Conservation (phyloP, 805 yeast species). For the Ogataea dorogensis region DNA sequence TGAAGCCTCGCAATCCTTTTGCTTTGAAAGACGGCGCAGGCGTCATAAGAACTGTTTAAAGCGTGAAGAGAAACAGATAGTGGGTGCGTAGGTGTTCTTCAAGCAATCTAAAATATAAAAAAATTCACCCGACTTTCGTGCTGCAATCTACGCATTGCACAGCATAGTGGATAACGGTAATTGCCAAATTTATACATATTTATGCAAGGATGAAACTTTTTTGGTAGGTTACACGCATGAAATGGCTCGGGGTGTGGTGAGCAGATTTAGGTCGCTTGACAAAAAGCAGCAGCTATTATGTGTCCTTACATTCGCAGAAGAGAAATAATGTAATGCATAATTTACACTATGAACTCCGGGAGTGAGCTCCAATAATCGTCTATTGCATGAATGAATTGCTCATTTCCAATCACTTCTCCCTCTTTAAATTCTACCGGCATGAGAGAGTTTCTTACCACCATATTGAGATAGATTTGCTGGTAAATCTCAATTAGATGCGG, state of each 20-base stretch:
- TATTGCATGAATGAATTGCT: constrained; percentile 52
- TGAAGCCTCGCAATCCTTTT: constrained; percentile 17
- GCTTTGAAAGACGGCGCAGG: constrained; percentile 5
- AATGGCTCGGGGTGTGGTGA: neutral
- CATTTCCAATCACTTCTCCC: constrained; percentile 53
- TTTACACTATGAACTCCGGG: constrained; percentile 23
- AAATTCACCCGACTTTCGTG: neutral
- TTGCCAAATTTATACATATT: neutral
- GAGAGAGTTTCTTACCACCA: constrained; percentile 60
- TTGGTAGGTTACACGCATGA: constrained; percentile 1
- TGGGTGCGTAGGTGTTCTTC: neutral
- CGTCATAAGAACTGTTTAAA: constrained; percentile 1
- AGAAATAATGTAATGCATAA: neutral
- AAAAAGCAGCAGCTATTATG: neutral
- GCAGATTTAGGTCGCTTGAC: neutral
- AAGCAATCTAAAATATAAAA: constrained; percentile 4
- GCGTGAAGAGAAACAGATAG: neutral
- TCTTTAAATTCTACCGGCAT: constrained; percentile 58
- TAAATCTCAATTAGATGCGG: constrained; percentile 57
- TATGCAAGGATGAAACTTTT: neutral
- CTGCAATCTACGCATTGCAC: constrained; percentile 2
- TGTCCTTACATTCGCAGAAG: too few relatives aligned
- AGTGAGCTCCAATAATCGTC: constrained; percentile 43
- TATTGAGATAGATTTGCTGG: constrained; percentile 53
- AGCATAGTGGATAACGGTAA: neutral